Percentiles rank a stretch among this genome's conserved stretches.
These are phyloP conservation scores for Dovyalis caffra DNA, from an alignment of 345 rosid genomes.

Conservation along the genomic window DNA sequence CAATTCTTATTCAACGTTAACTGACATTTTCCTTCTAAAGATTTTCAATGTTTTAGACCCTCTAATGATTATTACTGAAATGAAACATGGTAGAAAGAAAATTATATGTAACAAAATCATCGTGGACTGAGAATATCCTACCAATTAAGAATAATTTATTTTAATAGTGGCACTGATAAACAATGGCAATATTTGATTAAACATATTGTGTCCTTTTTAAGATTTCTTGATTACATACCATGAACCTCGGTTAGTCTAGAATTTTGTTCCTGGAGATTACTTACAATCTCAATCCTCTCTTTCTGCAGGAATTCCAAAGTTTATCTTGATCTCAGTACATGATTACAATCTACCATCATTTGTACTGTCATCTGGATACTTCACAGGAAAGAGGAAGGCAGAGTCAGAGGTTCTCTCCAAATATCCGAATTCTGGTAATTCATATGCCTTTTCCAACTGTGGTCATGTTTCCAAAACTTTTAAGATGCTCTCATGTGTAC, in stretches of 20 bases:
- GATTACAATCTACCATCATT: constrained; percentile 91
- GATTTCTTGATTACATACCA: neutral
- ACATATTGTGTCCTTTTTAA: neutral
- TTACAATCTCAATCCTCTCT: neutral
- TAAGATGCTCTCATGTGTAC: neutral
- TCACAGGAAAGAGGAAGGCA: constrained; percentile 84
- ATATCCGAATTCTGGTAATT: constrained; percentile 77
- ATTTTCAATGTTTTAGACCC: too few relatives aligned
- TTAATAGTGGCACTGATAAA: neutral
- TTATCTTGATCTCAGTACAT: constrained; percentile 77
- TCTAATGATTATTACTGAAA: too few relatives aligned
- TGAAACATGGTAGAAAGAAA: too few relatives aligned
- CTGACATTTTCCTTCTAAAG: too few relatives aligned
- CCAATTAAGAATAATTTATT: too few relatives aligned
- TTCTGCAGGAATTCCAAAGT: constrained; percentile 74
- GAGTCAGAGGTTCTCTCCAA: constrained; percentile 88
- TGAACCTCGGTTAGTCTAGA: neutral
- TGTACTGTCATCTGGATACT: constrained; percentile 72
- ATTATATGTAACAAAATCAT: too few relatives aligned
- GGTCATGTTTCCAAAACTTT: neutral
- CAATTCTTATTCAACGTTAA: too few relatives aligned
- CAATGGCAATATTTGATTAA: neutral
- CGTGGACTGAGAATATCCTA: too few relatives aligned
- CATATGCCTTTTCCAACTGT: neutral
- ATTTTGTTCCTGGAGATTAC: neutral